Percentiles rank a stretch among this genome's conserved stretches.
Conservation (phyloP, 768 basidiomycete genomes). For the Sporobolomyces phaffii region DNA sequence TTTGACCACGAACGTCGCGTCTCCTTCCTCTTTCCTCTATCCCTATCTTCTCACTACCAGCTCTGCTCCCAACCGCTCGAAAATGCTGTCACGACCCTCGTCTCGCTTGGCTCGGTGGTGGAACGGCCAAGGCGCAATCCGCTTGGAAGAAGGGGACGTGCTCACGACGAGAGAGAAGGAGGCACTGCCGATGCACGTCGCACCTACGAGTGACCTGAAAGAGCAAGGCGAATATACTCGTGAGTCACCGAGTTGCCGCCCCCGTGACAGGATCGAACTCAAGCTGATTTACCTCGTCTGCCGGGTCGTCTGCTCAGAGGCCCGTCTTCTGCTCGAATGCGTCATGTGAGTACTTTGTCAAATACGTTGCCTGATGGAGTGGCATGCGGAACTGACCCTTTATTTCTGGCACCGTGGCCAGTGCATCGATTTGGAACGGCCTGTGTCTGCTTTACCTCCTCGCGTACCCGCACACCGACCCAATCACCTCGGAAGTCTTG, state of each 20-base stretch:
- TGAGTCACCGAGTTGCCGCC: background rate
- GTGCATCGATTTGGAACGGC: background rate
- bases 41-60: background rate
- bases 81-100: background rate
- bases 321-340: slow-evolving; percentile 7
- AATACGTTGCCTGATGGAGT: too few relatives aligned
- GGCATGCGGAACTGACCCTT: background rate
- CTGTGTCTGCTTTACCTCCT: background rate
- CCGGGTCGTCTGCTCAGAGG: background rate
- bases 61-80: background rate
- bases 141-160: background rate
- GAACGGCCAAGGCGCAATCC: slow-evolving; percentile 1
- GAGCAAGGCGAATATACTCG: too few relatives aligned
- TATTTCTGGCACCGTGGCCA: background rate
- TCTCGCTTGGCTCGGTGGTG: background rate
- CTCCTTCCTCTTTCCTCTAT: background rate
- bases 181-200: background rate
- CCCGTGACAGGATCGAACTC: background rate
- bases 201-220: too few relatives aligned
- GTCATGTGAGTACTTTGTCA: slow-evolving; percentile 1
- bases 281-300: background rate
- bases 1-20: too few relatives aligned
- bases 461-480: background rate
- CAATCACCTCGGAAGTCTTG: background rate
- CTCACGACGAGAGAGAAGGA: background rate